These are phyloP conservation scores for Sclerotinia spermophila DNA, from an alignment of 2,329 filamentous ascomycete species.

Conservation along the genomic window DNA sequence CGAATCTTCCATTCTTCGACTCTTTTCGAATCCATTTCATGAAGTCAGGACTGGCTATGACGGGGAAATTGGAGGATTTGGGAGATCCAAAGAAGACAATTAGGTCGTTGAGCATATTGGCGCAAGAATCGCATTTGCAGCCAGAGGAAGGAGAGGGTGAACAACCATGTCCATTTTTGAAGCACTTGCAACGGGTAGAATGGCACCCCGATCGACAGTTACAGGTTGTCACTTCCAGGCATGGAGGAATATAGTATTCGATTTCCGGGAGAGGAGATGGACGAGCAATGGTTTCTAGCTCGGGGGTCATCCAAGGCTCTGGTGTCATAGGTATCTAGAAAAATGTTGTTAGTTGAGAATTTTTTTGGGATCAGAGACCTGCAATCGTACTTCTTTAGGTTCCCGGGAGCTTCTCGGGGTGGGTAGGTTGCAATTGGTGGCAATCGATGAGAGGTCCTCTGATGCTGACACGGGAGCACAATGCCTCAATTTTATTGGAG, in stretches of 20 bases:
- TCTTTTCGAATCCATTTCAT: conserved; percentile 13
- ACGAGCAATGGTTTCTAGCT: neutral
- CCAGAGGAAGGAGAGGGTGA: neutral
- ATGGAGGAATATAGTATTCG: neutral
- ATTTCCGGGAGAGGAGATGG: neutral
- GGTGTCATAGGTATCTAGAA: neutral
- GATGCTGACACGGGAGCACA: neutral
- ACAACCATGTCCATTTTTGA: conserved; percentile 4
- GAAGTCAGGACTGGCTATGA: neutral
- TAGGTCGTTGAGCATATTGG: conserved; percentile 15
- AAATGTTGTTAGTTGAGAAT: neutral
- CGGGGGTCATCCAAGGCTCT: neutral
- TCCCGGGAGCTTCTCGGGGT: neutral
- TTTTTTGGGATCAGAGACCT: too few relatives aligned
- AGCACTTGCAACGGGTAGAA: conserved; percentile 1
- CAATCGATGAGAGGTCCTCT: neutral
- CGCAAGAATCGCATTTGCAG: conserved; percentile 10
- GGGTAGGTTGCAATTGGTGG: neutral
- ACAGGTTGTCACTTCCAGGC: neutral
- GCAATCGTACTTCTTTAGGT: neutral
- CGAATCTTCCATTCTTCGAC: conserved; percentile 6
- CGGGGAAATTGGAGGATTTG: neutral
- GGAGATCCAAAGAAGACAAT: neutral
- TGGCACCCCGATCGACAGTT: conserved; percentile 3
- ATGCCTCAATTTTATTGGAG: neutral